A percentile compares a stretch with the other conserved stretches of the same genome.
These are phyloP conservation scores for Podospora pseudoanserina DNA, from an alignment of 495 filamentous ascomycete species.

Conservation along the genomic window DNA sequence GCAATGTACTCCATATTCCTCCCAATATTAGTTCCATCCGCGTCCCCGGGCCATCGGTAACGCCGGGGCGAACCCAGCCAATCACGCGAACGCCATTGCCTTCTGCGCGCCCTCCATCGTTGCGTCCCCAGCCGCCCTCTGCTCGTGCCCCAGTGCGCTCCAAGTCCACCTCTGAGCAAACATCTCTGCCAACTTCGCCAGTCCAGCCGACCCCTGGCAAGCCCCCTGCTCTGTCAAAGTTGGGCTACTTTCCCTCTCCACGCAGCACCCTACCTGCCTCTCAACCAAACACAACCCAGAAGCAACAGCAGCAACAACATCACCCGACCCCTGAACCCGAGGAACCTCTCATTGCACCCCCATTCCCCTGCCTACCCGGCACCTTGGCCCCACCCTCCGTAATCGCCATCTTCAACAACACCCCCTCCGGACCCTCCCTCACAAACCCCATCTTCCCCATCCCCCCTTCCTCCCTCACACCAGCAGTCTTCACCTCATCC, in stretches of 20 bases:
- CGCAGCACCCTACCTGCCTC: not conserved
- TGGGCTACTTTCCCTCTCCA: not conserved
- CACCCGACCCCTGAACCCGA: not conserved
- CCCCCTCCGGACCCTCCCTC: not conserved
- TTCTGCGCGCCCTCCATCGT: not conserved
- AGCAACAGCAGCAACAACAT: not conserved
- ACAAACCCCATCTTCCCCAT: not conserved
- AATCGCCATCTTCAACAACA: not conserved
- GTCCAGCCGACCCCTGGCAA: no score
- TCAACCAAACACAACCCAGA: not conserved
- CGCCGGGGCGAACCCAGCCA: not conserved
- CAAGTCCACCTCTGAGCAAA: not conserved
- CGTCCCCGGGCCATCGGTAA: not conserved
- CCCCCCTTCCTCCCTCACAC: not conserved
- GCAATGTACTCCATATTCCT: not conserved
- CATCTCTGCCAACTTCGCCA: not conserved
- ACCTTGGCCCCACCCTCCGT: not conserved
- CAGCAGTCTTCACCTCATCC: not conserved
- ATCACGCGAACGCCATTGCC: not conserved
- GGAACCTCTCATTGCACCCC: not conserved
- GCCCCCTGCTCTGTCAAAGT: not conserved
- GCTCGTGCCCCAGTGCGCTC: no score
- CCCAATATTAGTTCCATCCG: not conserved
- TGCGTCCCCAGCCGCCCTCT: not conserved
- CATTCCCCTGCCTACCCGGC: not conserved